Conservation (phyloP, 768 basidiomycete species). For the Trametes gibbosa region DNA sequence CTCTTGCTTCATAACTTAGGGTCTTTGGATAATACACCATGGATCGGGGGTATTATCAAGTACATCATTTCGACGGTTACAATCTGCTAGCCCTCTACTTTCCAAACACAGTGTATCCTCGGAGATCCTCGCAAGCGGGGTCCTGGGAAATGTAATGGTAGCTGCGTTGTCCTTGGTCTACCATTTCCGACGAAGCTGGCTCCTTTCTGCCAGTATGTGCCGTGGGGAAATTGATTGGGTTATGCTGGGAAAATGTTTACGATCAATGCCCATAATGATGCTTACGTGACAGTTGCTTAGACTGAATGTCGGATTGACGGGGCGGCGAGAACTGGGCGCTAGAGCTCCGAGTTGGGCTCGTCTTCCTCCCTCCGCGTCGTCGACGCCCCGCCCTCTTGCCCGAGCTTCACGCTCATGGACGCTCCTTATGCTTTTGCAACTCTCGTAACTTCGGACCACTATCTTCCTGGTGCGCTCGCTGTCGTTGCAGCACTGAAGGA, state of each 20-base stretch:
- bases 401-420: slow-evolving; percentile 45
- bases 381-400: slow-evolving; percentile 20
- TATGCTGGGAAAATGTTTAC: slow-evolving; percentile 4
- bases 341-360: slow-evolving; percentile 6
- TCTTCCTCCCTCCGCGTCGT: slow-evolving; percentile 4
- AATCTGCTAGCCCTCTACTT: too few relatives aligned
- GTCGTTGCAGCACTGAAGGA: slow-evolving; percentile 83
- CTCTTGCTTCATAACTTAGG: background rate
- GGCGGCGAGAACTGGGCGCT: slow-evolving; percentile 7
- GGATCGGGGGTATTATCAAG: too few relatives aligned
- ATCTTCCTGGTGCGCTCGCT: slow-evolving; percentile 90
- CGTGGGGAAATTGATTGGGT: slow-evolving; percentile 2
- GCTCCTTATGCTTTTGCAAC: slow-evolving; percentile 81
- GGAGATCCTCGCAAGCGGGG: too few relatives aligned
- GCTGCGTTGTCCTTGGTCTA: too few relatives aligned
- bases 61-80: too few relatives aligned
- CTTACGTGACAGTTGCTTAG: slow-evolving; percentile 15
- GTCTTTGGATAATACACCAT: too few relatives aligned
- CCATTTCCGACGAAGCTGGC: too few relatives aligned
- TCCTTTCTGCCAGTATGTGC: too few relatives aligned
- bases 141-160: too few relatives aligned
- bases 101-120: too few relatives aligned
- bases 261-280: background rate
- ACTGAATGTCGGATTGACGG: slow-evolving; percentile 11
- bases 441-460: slow-evolving; percentile 86